Evolutionary conservation across 2,329 filamentous ascomycete genomes (phyloP).

Genomic region (Pyricularia sp.): DNA sequence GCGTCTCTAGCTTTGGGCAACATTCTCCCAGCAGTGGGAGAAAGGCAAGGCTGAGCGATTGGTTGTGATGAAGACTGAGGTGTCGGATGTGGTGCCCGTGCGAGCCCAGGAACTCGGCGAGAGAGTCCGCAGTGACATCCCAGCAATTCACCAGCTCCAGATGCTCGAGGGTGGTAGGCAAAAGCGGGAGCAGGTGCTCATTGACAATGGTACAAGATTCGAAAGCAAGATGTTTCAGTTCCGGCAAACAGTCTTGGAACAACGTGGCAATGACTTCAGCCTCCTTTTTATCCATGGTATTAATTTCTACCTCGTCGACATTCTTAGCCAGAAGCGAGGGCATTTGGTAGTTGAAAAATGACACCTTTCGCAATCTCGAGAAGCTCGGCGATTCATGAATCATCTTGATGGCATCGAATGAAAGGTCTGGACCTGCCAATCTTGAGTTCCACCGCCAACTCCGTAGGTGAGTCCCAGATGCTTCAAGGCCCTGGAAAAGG

Average conservation of each 20-base stretch:
- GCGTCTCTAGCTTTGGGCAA: slow-evolving; percentile 61
- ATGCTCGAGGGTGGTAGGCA: slow-evolving; percentile 57
- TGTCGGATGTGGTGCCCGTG: slow-evolving; percentile 60
- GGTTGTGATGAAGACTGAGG: slow-evolving; percentile 69
- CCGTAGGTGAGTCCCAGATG: slow-evolving; percentile 24
- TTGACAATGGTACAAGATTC: slow-evolving; percentile 67
- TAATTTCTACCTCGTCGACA: slow-evolving; percentile 32
- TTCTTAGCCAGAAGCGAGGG: slow-evolving; percentile 35
- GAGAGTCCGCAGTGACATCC: slow-evolving; percentile 57
- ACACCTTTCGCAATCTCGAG: slow-evolving; percentile 41
- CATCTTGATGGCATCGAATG: slow-evolving; percentile 36
- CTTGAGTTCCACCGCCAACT: slow-evolving; percentile 56
- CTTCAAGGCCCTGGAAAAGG: slow-evolving; percentile 55
- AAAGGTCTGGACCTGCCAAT: slow-evolving; percentile 34
- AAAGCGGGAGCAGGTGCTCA: slow-evolving; percentile 52
- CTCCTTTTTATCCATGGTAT: slow-evolving; percentile 21
- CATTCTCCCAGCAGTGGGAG: slow-evolving; percentile 52
- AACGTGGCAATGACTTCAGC: slow-evolving; percentile 33
- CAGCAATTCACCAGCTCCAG: slow-evolving; percentile 75
- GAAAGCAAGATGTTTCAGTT: slow-evolving; percentile 60
- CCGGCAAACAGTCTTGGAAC: slow-evolving; percentile 41
- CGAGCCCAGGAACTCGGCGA: slow-evolving; percentile 55
- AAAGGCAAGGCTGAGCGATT: slow-evolving; percentile 68
- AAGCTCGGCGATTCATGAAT: slow-evolving; percentile 52
- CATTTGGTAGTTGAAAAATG: slow-evolving; percentile 55